Evolutionary conservation across 805 yeast species (phyloP).

Genomic region (Sugiyamaella marilandica): DNA sequence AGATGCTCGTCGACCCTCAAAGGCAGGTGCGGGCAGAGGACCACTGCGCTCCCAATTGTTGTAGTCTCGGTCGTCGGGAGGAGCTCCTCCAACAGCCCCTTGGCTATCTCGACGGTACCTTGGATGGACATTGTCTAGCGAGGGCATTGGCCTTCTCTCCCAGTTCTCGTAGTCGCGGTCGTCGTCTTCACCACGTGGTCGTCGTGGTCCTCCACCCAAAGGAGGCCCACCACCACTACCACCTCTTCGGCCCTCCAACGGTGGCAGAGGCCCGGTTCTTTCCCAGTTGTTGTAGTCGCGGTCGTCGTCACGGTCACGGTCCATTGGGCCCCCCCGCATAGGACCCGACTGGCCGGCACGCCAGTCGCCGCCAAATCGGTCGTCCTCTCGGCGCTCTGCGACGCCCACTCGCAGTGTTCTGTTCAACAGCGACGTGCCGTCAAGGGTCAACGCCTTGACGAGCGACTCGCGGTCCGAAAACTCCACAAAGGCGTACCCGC

Average conservation of each 20-base stretch:
- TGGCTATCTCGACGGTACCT: conserved; percentile 10
- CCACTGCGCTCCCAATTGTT: conserved; percentile 32
- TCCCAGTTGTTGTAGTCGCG: conserved; percentile 44
- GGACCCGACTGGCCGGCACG: conserved; percentile 19
- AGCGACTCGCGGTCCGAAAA: conserved; percentile 77
- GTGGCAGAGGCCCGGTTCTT: conserved; percentile 28
- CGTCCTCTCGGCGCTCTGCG: conserved; percentile 51
- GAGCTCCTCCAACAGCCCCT: not conserved
- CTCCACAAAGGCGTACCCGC: conserved; percentile 88
- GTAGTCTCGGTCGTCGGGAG: conserved; percentile 46
- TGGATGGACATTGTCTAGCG: conserved; percentile 40
- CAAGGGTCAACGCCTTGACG: conserved; percentile 64
- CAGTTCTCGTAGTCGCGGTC: conserved; percentile 29
- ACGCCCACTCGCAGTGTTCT: conserved; percentile 69
- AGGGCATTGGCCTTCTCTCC: conserved; percentile 42
- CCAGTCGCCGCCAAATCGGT: conserved; percentile 39
- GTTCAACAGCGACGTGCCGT: conserved; percentile 66
- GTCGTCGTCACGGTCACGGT: conserved; percentile 33
- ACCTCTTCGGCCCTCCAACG: conserved; percentile 19
- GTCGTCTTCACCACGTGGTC: conserved; percentile 24
- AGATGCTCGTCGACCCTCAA: conserved; percentile 14
- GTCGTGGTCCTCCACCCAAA: conserved; percentile 32
- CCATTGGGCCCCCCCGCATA: not conserved
- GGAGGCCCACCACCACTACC: conserved; percentile 38
- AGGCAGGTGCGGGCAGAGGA: conserved; percentile 22